Evolutionary conservation across 768 basidiomycete genomes (phyloP), one percentile per base, ranked within the genome.

Genomic region (Brasilioporus rufonigricans): DNA sequence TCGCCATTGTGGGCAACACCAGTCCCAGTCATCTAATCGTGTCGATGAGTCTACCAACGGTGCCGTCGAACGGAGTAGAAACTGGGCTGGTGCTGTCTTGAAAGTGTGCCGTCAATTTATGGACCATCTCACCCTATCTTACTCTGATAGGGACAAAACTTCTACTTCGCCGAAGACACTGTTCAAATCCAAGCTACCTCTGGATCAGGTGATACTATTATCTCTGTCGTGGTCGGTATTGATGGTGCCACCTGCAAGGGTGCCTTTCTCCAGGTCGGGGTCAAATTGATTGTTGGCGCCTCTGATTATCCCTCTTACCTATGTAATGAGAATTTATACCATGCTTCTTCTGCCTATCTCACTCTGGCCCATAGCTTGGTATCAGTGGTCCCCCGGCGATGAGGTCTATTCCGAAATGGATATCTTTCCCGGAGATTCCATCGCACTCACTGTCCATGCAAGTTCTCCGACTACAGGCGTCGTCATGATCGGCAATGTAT

Each of bases 331-430:
- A n/a, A n/a, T 31, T 23, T 18, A 12, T 18, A 19, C 16, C 3
- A 39, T 21, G 16, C 21, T 12, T 12, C 13, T 10, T 9, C 8
- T 7, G 1, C 12, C 29, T 23, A 6, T 53, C 48, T 54, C 38
- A 57, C 12, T 19, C 18, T 39, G 8, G n/a, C 13, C 14, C 29
- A 48, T 21, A 60, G 57, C 52, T 18, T 60, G 58, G 58, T 60
- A 47, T 27, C 44, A 60, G 23, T 60, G 52, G 57, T 32, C 16
- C 12, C 58, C 58, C 16, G 43, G 11, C 19, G 1, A 1, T 2
- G 13, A 0, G 1, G 4, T 1, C 23, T 4, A 40, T 24, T 6
- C 5, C 21, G 14, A 13, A 19, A 21, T 60, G 16, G 21, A 2
- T 2, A 41, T 60, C 19, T 43, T 41, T 39, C 13, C 58, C 14